Conservation (phyloP, 2,329 filamentous ascomycete species). For the Pseudogymnoascus sp. region DNA sequence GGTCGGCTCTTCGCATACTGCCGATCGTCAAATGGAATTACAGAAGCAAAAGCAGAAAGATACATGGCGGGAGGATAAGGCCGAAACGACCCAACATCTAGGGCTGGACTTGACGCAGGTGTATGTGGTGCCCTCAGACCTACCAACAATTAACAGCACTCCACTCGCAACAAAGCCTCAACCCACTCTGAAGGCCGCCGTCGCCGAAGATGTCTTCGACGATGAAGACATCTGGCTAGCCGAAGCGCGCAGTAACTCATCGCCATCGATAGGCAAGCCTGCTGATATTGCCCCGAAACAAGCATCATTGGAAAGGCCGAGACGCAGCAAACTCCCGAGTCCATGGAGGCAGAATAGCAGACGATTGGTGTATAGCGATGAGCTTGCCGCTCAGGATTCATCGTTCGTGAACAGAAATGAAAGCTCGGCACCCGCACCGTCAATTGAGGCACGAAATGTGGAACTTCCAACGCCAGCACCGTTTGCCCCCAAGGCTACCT, state of each 20-base stretch:
- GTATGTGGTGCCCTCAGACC: not conserved
- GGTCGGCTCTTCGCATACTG: not conserved
- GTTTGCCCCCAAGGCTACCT: not conserved
- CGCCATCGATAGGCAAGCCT: slow-evolving; percentile 15
- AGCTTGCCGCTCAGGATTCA: slow-evolving; percentile 19
- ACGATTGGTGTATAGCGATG: slow-evolving; percentile 25
- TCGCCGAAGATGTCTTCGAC: slow-evolving; percentile 16
- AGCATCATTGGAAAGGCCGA: slow-evolving; percentile 19
- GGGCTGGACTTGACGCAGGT: not conserved
- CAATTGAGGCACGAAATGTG: not conserved
- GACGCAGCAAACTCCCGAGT: slow-evolving; percentile 25
- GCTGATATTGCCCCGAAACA: slow-evolving; percentile 11
- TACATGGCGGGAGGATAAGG: not conserved
- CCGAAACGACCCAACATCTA: not conserved
- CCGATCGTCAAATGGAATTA: not conserved
- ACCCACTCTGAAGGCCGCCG: not conserved
- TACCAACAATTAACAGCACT: not conserved
- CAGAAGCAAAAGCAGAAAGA: not conserved
- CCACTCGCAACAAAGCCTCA: not conserved
- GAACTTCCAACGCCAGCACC: not conserved
- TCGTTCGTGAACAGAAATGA: slow-evolving; percentile 12
- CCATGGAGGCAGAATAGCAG: slow-evolving; percentile 27
- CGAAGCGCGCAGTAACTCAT: slow-evolving; percentile 27
- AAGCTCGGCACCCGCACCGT: slow-evolving; percentile 1
- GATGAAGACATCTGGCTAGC: slow-evolving; percentile 25